Percentiles rank a stretch among this genome's conserved stretches.
Conservation (phyloP, 352 stramenopile genomes). For the Globisporangium orthogonon region DNA sequence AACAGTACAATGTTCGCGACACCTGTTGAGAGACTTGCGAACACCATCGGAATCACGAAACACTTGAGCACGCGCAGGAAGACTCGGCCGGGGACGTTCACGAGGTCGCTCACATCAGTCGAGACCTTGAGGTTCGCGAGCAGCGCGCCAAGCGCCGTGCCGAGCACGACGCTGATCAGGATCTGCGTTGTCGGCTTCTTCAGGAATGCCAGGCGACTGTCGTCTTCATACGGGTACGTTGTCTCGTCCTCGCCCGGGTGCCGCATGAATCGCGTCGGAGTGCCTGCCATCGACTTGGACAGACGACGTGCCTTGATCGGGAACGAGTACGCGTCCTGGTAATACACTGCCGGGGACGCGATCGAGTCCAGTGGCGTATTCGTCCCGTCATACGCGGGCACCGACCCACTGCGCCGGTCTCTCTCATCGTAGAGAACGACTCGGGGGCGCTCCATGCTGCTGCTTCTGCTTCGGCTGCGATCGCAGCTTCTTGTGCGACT, state of each 20-base stretch:
- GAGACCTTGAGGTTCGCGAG: constrained; percentile 29
- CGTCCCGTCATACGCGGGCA: constrained; percentile 4
- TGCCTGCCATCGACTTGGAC: constrained; percentile 8
- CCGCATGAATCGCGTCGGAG: constrained; percentile 9
- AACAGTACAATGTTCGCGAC: constrained; percentile 61
- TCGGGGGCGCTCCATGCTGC: constrained; percentile 7
- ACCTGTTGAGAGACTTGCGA: constrained; percentile 50
- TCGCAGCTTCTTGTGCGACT: background rate
- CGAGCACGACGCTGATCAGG: constrained; percentile 27
- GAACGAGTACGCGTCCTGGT: constrained; percentile 23
- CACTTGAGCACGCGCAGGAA: constrained; percentile 46
- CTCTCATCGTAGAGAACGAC: constrained; percentile 12
- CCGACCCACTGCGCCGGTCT: constrained; percentile 2
- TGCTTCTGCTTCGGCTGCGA: background rate
- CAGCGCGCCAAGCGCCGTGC: constrained; percentile 24
- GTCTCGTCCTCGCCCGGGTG: constrained; percentile 1
- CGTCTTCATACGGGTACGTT: constrained; percentile 6
- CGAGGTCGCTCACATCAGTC: constrained; percentile 23
- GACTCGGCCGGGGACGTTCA: constrained; percentile 33
- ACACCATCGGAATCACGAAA: constrained; percentile 63
- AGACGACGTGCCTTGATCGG: constrained; percentile 11
- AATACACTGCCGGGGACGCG: constrained; percentile 31
- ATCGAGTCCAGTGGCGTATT: constrained; percentile 30
- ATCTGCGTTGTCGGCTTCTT: constrained; percentile 34
- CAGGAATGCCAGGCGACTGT: constrained; percentile 19